Conservation (phyloP, 1,284 basidiomycete genomes). For the Apiotrichum brassicae region DNA sequence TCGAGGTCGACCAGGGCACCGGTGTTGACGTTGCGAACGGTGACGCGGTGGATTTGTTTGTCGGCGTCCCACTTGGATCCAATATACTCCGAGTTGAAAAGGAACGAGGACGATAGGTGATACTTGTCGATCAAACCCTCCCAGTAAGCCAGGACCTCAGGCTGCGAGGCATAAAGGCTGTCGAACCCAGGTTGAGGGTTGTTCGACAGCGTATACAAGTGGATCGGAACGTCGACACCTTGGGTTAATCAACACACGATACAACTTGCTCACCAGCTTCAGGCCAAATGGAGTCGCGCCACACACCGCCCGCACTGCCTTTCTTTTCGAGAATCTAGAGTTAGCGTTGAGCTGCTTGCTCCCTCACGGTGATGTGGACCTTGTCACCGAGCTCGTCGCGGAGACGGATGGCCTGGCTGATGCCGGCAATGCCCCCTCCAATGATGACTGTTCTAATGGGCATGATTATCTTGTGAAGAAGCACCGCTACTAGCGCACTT, state of each 20-base stretch:
- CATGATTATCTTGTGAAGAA: too few species aligned
- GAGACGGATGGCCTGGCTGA: constrained; percentile 26
- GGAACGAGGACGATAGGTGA: constrained; percentile 12
- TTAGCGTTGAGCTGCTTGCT: too few species aligned
- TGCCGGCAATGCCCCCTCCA: constrained; percentile 25
- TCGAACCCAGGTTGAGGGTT: constrained; percentile 19
- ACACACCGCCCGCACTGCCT: constrained; percentile 22
- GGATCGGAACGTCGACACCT: constrained; percentile 30
- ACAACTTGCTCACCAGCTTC: too few species aligned
- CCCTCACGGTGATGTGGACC: constrained; percentile 15
- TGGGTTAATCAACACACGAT: too few species aligned
- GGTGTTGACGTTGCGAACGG: constrained; percentile 3
- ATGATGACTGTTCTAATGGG: constrained; percentile 14
- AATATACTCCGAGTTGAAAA: constrained; percentile 19
- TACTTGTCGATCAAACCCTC: constrained; percentile 17
- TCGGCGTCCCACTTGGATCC: constrained; percentile 17
- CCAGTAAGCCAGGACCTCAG: constrained; percentile 25
- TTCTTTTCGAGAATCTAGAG: constrained; percentile 23
- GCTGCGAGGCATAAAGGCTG: constrained; percentile 12
- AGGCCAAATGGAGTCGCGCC: constrained; percentile 28
- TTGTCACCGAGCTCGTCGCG: constrained; percentile 19
- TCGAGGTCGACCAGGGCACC: constrained; percentile 1
- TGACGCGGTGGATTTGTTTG: constrained; percentile 19
- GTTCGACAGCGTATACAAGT: constrained; percentile 25
- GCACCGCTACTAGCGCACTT: too few species aligned